Conservation (phyloP, 1,139 yeast genomes). For the Dujonia santamariae region DNA sequence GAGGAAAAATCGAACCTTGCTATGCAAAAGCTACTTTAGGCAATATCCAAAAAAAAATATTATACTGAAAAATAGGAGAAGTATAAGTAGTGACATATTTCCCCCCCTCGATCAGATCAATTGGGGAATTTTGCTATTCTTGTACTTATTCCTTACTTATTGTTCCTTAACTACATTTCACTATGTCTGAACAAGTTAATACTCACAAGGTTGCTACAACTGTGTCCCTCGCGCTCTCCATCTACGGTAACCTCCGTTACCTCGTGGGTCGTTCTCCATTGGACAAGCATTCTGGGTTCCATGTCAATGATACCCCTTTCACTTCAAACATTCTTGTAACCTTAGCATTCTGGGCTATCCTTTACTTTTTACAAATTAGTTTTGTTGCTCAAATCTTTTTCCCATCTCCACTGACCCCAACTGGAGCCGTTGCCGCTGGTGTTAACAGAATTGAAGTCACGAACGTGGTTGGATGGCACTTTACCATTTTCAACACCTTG, state of each 20-base stretch:
- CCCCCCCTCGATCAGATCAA: no score
- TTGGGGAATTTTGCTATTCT: neutral
- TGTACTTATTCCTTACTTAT: no score
- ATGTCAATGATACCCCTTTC: constrained; percentile 60
- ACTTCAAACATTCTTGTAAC: constrained; percentile 55
- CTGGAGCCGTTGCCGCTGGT: constrained; percentile 7
- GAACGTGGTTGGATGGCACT: constrained; percentile 54
- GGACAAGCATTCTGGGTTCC: constrained; percentile 43
- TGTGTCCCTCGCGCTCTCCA: constrained; percentile 49
- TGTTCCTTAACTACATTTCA: no score
- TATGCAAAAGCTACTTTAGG: no score
- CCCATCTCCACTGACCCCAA: constrained; percentile 22
- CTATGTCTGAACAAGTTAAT: constrained; percentile 9
- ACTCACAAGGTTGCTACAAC: constrained; percentile 46
- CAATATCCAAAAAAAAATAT: no score
- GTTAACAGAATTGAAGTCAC: constrained; percentile 25
- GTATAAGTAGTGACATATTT: no score
- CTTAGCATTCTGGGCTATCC: constrained; percentile 56
- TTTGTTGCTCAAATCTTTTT: constrained; percentile 53
- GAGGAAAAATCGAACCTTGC: no score
- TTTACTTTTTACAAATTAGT: constrained; percentile 50
- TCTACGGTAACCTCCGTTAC: constrained; percentile 53
- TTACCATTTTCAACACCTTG: constrained; percentile 56
- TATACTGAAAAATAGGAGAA: no score
- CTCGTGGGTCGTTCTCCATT: constrained; percentile 48